These are phyloP conservation scores for Cyberlindnera bimundalis DNA, from an alignment of 805 yeast species.

Conservation along the genomic window DNA sequence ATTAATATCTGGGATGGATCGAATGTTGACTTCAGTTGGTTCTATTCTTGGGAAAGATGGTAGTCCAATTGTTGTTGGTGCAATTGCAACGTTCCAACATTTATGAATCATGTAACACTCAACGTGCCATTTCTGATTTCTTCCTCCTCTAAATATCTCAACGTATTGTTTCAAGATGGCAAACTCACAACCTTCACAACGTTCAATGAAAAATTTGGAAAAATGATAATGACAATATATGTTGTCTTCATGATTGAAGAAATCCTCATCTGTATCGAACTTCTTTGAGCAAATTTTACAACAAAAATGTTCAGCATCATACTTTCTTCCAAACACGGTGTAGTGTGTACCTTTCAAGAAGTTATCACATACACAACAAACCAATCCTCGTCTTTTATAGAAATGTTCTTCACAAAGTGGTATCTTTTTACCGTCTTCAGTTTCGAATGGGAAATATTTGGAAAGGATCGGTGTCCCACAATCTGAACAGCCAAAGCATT, in stretches of 20 bases:
- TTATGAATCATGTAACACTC: constrained; percentile 98
- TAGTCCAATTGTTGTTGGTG: constrained; percentile 55
- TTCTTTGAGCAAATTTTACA: constrained; percentile 83
- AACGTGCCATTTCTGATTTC: constrained; percentile 97
- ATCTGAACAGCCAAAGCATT: constrained; percentile 83
- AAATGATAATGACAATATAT: constrained; percentile 92
- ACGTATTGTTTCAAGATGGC: constrained; percentile 94
- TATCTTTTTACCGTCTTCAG: constrained; percentile 40
- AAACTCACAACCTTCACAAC: constrained; percentile 90
- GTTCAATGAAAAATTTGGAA: constrained; percentile 77
- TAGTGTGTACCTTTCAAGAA: constrained; percentile 92
- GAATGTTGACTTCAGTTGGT: constrained; percentile 26
- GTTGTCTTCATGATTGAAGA: constrained; percentile 78
- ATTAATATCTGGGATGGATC: constrained; percentile 27
- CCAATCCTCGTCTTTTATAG: constrained; percentile 75
- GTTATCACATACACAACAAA: constrained; percentile 82
- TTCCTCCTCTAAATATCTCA: constrained; percentile 86
- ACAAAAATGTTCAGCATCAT: constrained; percentile 92
- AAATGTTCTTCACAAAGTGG: constrained; percentile 91
- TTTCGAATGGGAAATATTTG: constrained; percentile 82
- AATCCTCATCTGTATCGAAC: constrained; percentile 88
- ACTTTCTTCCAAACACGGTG: constrained; percentile 87
- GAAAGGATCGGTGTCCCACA: constrained; percentile 80
- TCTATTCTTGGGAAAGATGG: constrained; percentile 29
- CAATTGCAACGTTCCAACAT: constrained; percentile 87